Evolutionary conservation across 139 green algal species (phyloP).

Genomic region (Closterium sp.): DNA sequence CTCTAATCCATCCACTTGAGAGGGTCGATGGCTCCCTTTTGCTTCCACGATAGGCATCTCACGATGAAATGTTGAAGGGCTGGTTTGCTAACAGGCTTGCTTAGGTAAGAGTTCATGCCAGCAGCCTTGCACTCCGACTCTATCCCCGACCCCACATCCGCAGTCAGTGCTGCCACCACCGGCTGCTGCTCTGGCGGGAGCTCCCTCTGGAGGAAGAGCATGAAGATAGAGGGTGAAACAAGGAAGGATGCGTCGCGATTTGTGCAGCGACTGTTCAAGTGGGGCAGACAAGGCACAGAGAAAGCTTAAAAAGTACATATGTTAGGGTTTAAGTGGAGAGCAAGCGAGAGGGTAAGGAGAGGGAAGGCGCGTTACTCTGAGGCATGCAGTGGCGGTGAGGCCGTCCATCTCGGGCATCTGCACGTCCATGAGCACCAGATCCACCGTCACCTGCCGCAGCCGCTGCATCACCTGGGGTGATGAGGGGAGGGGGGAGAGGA

Average conservation of each 20-base stretch:
- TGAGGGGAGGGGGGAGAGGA: background rate
- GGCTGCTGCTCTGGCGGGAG: constrained; percentile 17
- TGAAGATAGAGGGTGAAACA: background rate
- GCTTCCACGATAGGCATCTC: background rate
- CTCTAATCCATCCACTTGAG: background rate
- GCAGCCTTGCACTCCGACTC: constrained; percentile 43
- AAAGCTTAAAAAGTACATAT: background rate
- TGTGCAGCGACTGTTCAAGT: background rate
- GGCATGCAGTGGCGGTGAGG: constrained; percentile 61
- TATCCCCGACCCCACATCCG: constrained; percentile 36
- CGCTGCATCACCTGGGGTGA: constrained; percentile 26
- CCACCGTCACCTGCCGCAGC: constrained; percentile 52
- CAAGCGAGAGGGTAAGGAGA: background rate
- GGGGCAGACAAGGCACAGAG: background rate
- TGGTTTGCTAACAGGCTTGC: constrained; percentile 28
- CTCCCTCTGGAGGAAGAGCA: constrained; percentile 4
- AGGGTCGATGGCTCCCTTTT: background rate
- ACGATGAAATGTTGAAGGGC: constrained; percentile 21
- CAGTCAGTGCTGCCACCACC: constrained; percentile 36
- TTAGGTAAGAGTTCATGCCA: constrained; percentile 45
- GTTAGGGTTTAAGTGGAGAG: background rate
- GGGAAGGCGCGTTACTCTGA: constrained; percentile 11
- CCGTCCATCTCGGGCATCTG: constrained; percentile 87
- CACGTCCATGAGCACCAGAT: constrained; percentile 83
- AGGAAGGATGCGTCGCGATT: background rate